These are phyloP conservation scores for Leccinellum albellum DNA, from an alignment of 768 basidiomycete species.

Conservation along the genomic window DNA sequence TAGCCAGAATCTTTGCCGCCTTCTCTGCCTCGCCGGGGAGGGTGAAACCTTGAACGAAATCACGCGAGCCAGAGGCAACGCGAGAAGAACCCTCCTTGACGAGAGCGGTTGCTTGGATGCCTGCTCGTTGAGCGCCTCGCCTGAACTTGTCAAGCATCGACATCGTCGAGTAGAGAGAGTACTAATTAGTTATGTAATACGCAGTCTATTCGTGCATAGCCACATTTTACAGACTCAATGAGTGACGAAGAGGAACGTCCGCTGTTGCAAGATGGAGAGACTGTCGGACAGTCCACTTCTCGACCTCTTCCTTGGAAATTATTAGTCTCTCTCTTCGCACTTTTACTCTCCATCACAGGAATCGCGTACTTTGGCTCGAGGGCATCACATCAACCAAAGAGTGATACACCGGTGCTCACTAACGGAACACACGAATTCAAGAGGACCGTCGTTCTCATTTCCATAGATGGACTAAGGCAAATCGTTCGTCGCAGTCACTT, in stretches of 20 bases:
- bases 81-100: constrained; percentile 61
- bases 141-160: constrained; percentile 79
- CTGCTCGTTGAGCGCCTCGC: constrained; percentile 76
- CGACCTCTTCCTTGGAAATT: constrained; percentile 5
- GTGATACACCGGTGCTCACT: constrained; percentile 39
- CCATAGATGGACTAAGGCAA: constrained; percentile 82
- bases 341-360: constrained; percentile 16
- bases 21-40: constrained; percentile 93
- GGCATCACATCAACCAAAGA: constrained; percentile 1
- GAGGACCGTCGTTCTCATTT: constrained; percentile 78
- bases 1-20: constrained; percentile 85
- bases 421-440: constrained; percentile 85
- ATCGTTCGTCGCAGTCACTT: constrained; percentile 2
- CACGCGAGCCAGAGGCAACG: constrained; percentile 69
- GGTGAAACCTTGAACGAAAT: constrained; percentile 80
- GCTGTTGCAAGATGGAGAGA: constrained; percentile 18
- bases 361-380: constrained; percentile 5
- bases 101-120: constrained; percentile 75
- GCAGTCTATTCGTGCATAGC: constrained; percentile 16
- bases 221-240: constrained; percentile 16
- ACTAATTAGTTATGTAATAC: constrained; percentile 15
- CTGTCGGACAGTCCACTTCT: background rate
- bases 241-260: constrained; percentile 26
- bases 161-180: constrained; percentile 32
- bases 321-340: constrained; percentile 7